Base-by-base conservation (phyloP, 2,329 filamentous ascomycete genomes). In the Fusarium guadeloupense region DNA sequence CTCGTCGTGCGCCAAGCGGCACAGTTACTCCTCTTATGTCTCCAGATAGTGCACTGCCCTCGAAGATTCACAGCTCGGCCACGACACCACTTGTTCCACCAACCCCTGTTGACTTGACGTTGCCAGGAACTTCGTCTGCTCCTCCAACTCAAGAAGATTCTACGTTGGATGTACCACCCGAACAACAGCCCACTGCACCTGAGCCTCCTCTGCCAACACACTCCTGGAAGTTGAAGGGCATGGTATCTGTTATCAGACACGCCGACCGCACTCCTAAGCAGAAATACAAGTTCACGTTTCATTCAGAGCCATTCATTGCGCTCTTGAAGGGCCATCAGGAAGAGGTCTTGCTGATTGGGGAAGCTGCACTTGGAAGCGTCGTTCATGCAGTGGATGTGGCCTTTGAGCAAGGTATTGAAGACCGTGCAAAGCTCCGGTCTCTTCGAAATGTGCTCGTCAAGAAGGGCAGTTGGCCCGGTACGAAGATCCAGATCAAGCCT, bases 231-330 rank as follows among this genome's bases (percentile, higher is more conserved):
- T 81, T 99, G 46, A 99, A 99, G 77, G 95, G 95, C 12, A 93
- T 99, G 78, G 94, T 99, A 1, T 94, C 93, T 3, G 95, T 99
- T 14, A 93, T 99, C 64, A 88, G 95, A 23, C 95, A 99, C 76
- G 96, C 96, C 4, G 95, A 99, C 77, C 89, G 95, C 52, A 99
- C 95, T 2, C 95, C 95, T 3, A 99, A 99, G 78, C 95, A 99
- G 71, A 99, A 99, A 74, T 97, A 97, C 82, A 99, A 99, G 74
- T 99, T 98, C 71, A 99, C 95, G 0, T 98, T 99, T 69, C 95
- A 99, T 72, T 96, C 93, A 0, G 92, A 93, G 61, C 95, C 95
- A 0, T 99, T 99, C 71, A 93, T 99, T 62, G 91, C 96, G 63
- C 82, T 99, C 5, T 85, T 99, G 35, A 96, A 94, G 73, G 95